These are phyloP conservation scores for Omphalotus guepiniiformis DNA, from an alignment of 768 basidiomycete species.

Conservation along the genomic window DNA sequence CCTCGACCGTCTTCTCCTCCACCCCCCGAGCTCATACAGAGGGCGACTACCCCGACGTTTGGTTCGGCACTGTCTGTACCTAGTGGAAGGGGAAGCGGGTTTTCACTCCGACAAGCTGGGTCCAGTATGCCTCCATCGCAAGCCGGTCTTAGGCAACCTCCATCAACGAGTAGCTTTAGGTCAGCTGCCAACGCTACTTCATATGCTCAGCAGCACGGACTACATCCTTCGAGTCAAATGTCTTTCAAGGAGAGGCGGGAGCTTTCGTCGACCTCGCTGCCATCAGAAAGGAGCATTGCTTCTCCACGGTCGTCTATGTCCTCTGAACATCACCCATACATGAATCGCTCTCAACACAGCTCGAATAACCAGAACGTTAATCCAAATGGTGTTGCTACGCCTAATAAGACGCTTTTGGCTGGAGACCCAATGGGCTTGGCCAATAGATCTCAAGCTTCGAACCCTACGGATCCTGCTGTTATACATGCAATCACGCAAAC, in stretches of 20 bases:
- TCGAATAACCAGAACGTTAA: constrained; percentile 7
- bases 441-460: constrained; percentile 24
- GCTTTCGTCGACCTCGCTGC: constrained; percentile 64
- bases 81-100: constrained; percentile 28
- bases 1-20: constrained; percentile 91
- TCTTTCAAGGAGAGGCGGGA: constrained; percentile 51
- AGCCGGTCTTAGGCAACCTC: constrained; percentile 60
- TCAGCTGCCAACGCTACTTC: constrained; percentile 62
- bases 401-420: neutral
- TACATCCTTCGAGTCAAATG: constrained; percentile 36
- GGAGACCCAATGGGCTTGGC: constrained; percentile 6
- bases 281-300: constrained; percentile 61
- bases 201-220: constrained; percentile 44
- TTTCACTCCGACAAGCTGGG: constrained; percentile 57
- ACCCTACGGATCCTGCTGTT: constrained; percentile 79
- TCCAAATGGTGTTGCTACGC: constrained; percentile 26
- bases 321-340: constrained; percentile 61
- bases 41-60: constrained; percentile 84
- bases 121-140: constrained; percentile 72
- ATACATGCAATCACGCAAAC: constrained; percentile 99
- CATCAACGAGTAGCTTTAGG: constrained; percentile 81
- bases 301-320: constrained; percentile 82
- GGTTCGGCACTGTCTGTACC: constrained; percentile 59
- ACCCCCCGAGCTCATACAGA: constrained; percentile 86
- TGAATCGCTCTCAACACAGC: constrained; percentile 31